Percentiles rank a stretch among this genome's conserved stretches.
These are phyloP conservation scores for Picochlorum sp. DNA, from an alignment of 139 green algal species.

Conservation along the genomic window DNA sequence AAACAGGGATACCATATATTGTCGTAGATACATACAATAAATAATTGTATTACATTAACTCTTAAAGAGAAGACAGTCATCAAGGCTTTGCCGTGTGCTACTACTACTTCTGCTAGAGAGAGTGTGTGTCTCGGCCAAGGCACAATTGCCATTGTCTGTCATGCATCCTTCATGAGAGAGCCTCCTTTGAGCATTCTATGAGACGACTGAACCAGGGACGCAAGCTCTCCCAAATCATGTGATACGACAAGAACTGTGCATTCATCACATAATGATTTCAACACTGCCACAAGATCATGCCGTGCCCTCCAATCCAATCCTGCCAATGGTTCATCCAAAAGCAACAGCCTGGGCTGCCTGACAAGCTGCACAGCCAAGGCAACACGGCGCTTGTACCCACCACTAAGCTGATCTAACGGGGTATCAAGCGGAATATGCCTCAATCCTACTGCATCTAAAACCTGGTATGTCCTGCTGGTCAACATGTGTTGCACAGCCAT, in stretches of 20 bases:
- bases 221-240: constrained; percentile 78
- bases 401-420: constrained; percentile 55
- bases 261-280: constrained; percentile 52
- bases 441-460: constrained; percentile 65
- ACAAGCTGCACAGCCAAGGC: constrained; percentile 85
- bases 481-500: constrained; percentile 16
- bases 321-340: constrained; percentile 89
- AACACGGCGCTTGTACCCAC: constrained; percentile 82
- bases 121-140: too few relatives aligned
- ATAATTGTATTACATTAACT: too few relatives aligned
- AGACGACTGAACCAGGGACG: constrained; percentile 57
- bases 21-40: too few relatives aligned
- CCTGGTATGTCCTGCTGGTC: constrained; percentile 20
- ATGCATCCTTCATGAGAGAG: constrained; percentile 21
- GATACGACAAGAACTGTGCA: constrained; percentile 81
- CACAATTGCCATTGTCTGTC: too few relatives aligned
- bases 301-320: constrained; percentile 73
- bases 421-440: constrained; percentile 48
- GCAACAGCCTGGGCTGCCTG: constrained; percentile 49
- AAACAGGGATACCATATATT: too few relatives aligned
- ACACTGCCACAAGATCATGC: constrained; percentile 24
- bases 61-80: too few relatives aligned
- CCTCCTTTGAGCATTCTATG: constrained; percentile 58
- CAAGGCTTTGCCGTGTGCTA: too few relatives aligned
- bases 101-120: too few relatives aligned